phyloP scores from a whole-genome alignment of 495 filamentous ascomycete genomes.

The Amniculicola lignicola region DNA sequence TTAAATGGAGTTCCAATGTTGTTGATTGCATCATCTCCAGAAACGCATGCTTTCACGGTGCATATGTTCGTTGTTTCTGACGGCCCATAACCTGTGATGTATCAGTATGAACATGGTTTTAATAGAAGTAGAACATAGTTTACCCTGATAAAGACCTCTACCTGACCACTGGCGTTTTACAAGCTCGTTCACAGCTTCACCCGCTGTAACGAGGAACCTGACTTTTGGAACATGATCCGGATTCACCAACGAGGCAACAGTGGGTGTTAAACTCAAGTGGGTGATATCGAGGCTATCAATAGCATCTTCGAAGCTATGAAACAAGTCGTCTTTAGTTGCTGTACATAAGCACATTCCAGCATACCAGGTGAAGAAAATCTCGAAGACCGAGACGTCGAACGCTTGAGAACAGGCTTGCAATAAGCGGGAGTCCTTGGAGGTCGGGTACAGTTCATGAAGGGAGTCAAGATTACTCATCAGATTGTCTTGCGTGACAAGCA shows the following conservation, averaged over 20 bases:
- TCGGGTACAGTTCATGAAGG: conserved; percentile 59
- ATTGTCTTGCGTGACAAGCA: conserved; percentile 65
- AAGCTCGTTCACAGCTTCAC: conserved; percentile 65
- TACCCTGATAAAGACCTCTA: conserved; percentile 64
- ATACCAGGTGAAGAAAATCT: conserved; percentile 75
- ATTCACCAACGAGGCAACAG: conserved; percentile 64
- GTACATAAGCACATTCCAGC: conserved; percentile 71
- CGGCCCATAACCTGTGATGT: conserved; percentile 60
- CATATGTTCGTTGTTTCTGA: conserved; percentile 74
- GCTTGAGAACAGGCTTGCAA: conserved; percentile 71
- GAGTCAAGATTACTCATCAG: conserved; percentile 64
- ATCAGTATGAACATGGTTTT: too few relatives aligned
- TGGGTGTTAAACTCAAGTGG: conserved; percentile 75
- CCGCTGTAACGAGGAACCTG: conserved; percentile 64
- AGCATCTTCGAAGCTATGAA: conserved; percentile 58
- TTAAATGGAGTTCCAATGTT: conserved; percentile 63
- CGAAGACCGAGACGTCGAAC: conserved; percentile 76
- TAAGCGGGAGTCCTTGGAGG: conserved; percentile 47
- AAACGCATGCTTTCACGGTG: conserved; percentile 54
- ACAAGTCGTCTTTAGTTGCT: conserved; percentile 60
- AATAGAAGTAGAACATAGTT: too few relatives aligned
- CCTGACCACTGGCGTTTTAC: conserved; percentile 65
- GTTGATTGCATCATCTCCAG: conserved; percentile 47
- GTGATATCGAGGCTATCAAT: conserved; percentile 61
- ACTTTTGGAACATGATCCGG: conserved; percentile 62